Conservation (phyloP, 1,284 basidiomycete species). For the Microbotryum saponariae region DNA sequence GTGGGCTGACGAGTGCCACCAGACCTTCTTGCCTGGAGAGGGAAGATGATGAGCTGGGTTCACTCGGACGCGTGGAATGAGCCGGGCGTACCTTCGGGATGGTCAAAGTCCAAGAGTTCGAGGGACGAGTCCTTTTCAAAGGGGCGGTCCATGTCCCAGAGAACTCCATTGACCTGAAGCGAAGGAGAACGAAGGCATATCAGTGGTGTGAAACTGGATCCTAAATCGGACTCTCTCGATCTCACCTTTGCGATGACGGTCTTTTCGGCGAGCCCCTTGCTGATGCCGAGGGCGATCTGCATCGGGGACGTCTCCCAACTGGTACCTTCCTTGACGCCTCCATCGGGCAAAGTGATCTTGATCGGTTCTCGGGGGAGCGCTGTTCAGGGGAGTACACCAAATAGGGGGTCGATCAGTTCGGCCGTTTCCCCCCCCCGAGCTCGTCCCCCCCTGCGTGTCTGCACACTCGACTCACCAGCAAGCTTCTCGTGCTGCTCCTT, state of each 20-base stretch:
- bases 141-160: slow-evolving; percentile 95
- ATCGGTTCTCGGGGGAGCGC: slow-evolving; percentile 82
- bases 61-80: not conserved
- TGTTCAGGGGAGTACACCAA: slow-evolving; percentile 37
- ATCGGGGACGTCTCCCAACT: slow-evolving; percentile 97
- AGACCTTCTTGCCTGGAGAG: slow-evolving; percentile 79
- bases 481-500: slow-evolving; percentile 74
- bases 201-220: not conserved
- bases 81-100: slow-evolving; percentile 66
- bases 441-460: not conserved
- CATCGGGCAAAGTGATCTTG: slow-evolving; percentile 77
- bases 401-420: not conserved
- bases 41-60: not conserved
- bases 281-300: slow-evolving; percentile 79
- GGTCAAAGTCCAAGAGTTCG: slow-evolving; percentile 87
- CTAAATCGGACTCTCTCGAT: not conserved
- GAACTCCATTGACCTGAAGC: slow-evolving; percentile 65
- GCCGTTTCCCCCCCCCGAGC: not conserved
- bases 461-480: slow-evolving; percentile 50
- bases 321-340: slow-evolving; percentile 68
- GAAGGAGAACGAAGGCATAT: not conserved
- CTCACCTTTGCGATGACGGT: slow-evolving; percentile 84
- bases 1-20: slow-evolving; percentile 99
- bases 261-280: slow-evolving; percentile 79
- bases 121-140: slow-evolving; percentile 75